phyloP scores from a whole-genome alignment of 2,329 filamentous ascomycete species.

The Byssochlamys sp. region DNA sequence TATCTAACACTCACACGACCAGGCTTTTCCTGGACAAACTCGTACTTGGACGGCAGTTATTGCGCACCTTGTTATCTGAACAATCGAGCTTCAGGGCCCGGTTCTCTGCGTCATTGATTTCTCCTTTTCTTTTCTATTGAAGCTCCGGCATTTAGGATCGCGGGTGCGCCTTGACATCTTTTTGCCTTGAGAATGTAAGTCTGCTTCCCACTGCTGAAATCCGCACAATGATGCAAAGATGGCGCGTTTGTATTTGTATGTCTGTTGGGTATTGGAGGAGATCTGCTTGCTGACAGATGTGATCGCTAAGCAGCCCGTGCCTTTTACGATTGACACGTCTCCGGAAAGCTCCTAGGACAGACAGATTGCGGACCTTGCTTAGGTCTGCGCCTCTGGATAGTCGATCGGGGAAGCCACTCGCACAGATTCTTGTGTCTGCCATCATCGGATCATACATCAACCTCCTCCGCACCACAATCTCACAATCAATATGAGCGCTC shows the following conservation, averaged over 20 bases:
- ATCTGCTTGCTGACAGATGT: background rate
- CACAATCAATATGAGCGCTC: slow-evolving; percentile 23
- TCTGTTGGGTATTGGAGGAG: background rate
- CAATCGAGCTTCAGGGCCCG: background rate
- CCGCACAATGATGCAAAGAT: background rate
- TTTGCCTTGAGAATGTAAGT: background rate
- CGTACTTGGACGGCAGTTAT: background rate
- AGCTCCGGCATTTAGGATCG: background rate
- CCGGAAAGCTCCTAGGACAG: background rate
- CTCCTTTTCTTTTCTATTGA: background rate
- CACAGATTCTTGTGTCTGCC: background rate
- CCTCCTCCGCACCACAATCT: background rate
- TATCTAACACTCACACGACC: slow-evolving; percentile 1
- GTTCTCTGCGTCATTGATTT: background rate
- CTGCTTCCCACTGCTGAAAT: background rate
- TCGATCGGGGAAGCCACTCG: background rate
- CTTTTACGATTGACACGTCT: background rate
- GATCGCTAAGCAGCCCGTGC: background rate
- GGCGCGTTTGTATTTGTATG: background rate
- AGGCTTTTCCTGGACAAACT: background rate
- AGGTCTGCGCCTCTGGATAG: background rate
- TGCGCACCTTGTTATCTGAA: background rate
- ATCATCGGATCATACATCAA: background rate
- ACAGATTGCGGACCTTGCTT: background rate
- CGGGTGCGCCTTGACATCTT: background rate